Evolutionary conservation across 169 alveolate species (phyloP), one percentile per base, ranked within the genome.

Genomic region (Cryptosporidium meleagridis): DNA sequence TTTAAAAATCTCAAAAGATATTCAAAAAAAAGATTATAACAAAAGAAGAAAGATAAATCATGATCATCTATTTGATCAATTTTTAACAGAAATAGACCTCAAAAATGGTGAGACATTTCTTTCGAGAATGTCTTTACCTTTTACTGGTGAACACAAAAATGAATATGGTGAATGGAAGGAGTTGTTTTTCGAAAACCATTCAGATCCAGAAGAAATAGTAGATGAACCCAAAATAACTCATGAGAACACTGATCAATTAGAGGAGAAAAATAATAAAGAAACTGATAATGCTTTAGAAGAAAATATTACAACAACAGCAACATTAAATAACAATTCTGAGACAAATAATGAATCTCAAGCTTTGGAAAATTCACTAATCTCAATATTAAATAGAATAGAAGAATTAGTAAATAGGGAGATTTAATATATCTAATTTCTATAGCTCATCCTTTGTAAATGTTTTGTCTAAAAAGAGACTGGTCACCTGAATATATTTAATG

Each of bases 401-500:
- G 48, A 37, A 33, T 58, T 73, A 31, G 86, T 73, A 21, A 73
- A 73, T 73, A 73, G 35, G 52, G 53, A 62, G 2, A 80, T 80
- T 45, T 31, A 39, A n/a, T 35, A 65, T 65, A 65, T 31, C 18
- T 26, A 37, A 31, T 37, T 3, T 23, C n/a, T 80, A 80, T 1
- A 80, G 51, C 21, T 80, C 89, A 33, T 80, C 89, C 26, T 23
- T 62, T 55, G 35, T 26, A 3, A 37, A 55, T 55, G 67, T 55
- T 55, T 52, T 10, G 37, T 23, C 33, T 59, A 35, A 44, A 14
- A 73, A 62, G 23, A 80, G 33, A 44, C 62, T 80, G 37, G 52
- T 58, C 6, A 80, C 75, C 52, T 80, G 80, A 61, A 80, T 80
- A 62, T 80, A 80, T 65, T 80, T 80, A 26, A 80, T 23, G n/a